Evolutionary conservation across 2,329 filamentous ascomycete genomes (phyloP).

Genomic region (Xylariaceae sp.): DNA sequence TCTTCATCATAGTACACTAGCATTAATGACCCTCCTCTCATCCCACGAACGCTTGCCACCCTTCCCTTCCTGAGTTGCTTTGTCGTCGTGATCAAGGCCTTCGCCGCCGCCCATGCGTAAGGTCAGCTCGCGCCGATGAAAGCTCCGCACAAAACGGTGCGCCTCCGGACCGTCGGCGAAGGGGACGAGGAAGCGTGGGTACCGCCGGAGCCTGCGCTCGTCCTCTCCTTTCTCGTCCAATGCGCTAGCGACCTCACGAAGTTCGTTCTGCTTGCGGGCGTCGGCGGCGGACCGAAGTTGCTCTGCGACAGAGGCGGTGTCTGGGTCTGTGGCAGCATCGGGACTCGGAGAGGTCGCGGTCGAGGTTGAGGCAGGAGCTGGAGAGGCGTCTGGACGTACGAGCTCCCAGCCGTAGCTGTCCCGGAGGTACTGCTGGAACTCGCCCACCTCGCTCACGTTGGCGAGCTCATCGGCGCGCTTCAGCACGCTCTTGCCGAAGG

Average conservation of each 20-base stretch:
- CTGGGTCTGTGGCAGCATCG: background rate
- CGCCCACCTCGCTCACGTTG: background rate
- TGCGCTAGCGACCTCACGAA: no score
- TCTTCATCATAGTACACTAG: constrained; percentile 24
- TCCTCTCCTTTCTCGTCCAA: background rate
- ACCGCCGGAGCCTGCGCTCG: constrained; percentile 16
- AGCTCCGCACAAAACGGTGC: constrained; percentile 42
- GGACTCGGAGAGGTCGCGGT: no score
- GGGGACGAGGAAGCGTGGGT: constrained; percentile 47
- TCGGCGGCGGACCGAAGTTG: background rate
- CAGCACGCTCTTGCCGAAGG: constrained; percentile 25
- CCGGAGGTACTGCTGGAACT: background rate
- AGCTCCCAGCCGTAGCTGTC: no score
- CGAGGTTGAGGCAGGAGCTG: no score
- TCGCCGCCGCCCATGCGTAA: constrained; percentile 13
- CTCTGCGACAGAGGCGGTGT: background rate
- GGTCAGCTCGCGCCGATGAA: constrained; percentile 36
- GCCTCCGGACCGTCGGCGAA: constrained; percentile 53
- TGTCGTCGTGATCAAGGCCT: background rate
- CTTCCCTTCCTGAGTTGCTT: background rate
- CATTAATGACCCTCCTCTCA: constrained; percentile 23
- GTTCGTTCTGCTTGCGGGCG: background rate
- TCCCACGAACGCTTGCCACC: constrained; percentile 20
- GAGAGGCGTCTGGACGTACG: no score
- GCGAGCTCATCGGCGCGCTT: constrained; percentile 5